Evolutionary conservation across 2,329 filamentous ascomycete species (phyloP).

Genomic region (Penicillium thymicola): DNA sequence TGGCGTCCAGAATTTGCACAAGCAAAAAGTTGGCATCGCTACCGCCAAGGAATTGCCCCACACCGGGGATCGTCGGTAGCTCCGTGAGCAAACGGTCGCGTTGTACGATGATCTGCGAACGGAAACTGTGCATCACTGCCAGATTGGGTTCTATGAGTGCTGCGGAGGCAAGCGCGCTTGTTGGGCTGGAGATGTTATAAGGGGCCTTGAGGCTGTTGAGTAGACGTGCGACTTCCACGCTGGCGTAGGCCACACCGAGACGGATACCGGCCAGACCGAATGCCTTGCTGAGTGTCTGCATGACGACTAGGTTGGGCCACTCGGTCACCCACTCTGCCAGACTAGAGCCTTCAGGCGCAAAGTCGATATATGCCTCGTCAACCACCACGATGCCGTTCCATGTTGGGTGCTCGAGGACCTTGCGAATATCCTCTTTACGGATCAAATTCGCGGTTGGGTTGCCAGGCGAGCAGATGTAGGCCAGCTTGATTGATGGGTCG

Average conservation of each 20-base stretch:
- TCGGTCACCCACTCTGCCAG: conserved; percentile 88
- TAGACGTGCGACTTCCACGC: conserved; percentile 68
- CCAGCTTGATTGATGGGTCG: conserved; percentile 71
- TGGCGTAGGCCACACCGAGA: conserved; percentile 79
- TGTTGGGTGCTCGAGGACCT: conserved; percentile 75
- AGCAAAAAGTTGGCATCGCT: conserved; percentile 83
- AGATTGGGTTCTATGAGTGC: conserved; percentile 68
- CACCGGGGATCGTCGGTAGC: conserved; percentile 69
- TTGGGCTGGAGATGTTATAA: conserved; percentile 90
- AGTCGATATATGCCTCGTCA: conserved; percentile 97
- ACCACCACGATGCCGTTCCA: conserved; percentile 95
- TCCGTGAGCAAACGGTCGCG: conserved; percentile 71
- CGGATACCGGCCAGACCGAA: conserved; percentile 94
- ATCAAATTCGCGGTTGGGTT: conserved; percentile 87
- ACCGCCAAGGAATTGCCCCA: conserved; percentile 79
- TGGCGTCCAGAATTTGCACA: conserved; percentile 76
- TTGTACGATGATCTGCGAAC: conserved; percentile 68
- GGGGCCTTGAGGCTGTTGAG: conserved; percentile 93
- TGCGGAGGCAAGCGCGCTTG: conserved; percentile 72
- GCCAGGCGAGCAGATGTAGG: conserved; percentile 90
- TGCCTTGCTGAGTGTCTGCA: conserved; percentile 98
- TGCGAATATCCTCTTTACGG: conserved; percentile 67
- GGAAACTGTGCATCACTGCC: conserved; percentile 67
- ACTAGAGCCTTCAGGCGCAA: conserved; percentile 72
- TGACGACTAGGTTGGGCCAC: conserved; percentile 92